phyloP scores from a whole-genome alignment of 2,329 filamentous ascomycete species.

The Cercospora brassicicola region DNA sequence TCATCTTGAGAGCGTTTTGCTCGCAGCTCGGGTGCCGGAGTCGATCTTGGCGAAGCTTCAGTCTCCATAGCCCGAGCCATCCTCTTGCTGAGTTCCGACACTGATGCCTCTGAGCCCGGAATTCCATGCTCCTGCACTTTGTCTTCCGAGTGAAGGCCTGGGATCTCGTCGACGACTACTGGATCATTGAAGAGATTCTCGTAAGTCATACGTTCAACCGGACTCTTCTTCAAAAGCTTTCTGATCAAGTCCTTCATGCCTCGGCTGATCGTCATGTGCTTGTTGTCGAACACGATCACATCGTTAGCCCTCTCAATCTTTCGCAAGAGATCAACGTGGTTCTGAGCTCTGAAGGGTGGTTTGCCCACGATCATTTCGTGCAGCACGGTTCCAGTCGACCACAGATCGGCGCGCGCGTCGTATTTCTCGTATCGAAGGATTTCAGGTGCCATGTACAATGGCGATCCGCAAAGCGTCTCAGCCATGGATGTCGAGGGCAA shows the following conservation, averaged over 20 bases:
- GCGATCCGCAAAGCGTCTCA: constrained; percentile 93
- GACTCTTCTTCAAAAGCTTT: constrained; percentile 77
- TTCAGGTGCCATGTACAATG: constrained; percentile 97
- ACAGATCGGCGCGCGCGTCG: constrained; percentile 92
- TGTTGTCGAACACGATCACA: constrained; percentile 67
- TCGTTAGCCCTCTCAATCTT: constrained; percentile 91
- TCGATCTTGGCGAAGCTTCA: constrained; percentile 21
- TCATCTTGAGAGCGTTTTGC: constrained; percentile 29
- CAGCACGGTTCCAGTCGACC: constrained; percentile 94
- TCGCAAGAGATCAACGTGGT: constrained; percentile 89
- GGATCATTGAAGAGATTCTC: constrained; percentile 76
- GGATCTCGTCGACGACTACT: constrained; percentile 36
- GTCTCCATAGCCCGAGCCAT: constrained; percentile 36
- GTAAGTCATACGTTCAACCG: constrained; percentile 81
- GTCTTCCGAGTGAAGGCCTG: constrained; percentile 37
- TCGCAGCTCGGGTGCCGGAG: constrained; percentile 22
- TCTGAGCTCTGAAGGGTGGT: constrained; percentile 86
- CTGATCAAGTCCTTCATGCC: constrained; percentile 81
- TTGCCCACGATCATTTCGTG: constrained; percentile 93
- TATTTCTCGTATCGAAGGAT: constrained; percentile 97
- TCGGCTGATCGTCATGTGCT: constrained; percentile 58
- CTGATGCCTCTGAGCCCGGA: constrained; percentile 27
- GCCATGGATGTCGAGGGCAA: constrained; percentile 87
- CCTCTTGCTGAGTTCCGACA: constrained; percentile 36
- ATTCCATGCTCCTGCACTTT: constrained; percentile 29